Conservation (phyloP, 2,329 filamentous ascomycete genomes). For the Cladorrhinum sp. region DNA sequence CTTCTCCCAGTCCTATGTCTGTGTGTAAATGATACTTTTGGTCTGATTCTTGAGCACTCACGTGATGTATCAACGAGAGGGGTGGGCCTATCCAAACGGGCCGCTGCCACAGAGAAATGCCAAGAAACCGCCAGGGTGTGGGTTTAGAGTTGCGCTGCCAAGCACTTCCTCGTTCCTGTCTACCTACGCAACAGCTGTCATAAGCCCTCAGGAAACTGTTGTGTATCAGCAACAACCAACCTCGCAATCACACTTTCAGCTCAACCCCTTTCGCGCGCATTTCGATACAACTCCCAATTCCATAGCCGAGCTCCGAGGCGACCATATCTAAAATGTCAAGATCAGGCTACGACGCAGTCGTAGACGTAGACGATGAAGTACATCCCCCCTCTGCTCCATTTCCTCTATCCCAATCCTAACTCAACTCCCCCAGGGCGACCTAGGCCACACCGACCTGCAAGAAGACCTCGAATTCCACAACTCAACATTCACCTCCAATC, state of each 20-base stretch:
- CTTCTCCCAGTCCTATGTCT: not conserved
- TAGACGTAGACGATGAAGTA: slow-evolving; percentile 96
- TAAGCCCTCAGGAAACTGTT: slow-evolving; percentile 10
- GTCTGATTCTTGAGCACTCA: not conserved
- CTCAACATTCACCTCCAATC: slow-evolving; percentile 71
- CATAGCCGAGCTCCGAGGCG: not conserved
- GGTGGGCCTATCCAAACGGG: not conserved
- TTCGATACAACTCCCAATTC: not conserved
- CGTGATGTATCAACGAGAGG: not conserved
- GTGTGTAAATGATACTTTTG: not conserved
- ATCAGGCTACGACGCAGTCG: slow-evolving; percentile 93
- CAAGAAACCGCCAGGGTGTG: slow-evolving; percentile 11
- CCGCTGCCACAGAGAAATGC: not conserved
- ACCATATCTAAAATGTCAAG: slow-evolving; percentile 61
- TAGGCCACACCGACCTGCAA: slow-evolving; percentile 96
- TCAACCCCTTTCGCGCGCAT: slow-evolving; percentile 2
- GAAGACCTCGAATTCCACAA: slow-evolving; percentile 99
- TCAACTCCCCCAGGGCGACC: slow-evolving; percentile 67
- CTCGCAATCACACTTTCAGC: not conserved
- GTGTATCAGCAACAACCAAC: not conserved
- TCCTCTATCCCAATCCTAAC: slow-evolving; percentile 6
- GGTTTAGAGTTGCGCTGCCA: not conserved
- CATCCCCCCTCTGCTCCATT: not conserved
- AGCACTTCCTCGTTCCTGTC: not conserved
- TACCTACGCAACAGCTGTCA: slow-evolving; percentile 21